Percentiles rank a stretch among this genome's conserved stretches.
These are phyloP conservation scores for Cladosporium sp. DNA, from an alignment of 2,329 filamentous ascomycete species.

Conservation along the genomic window DNA sequence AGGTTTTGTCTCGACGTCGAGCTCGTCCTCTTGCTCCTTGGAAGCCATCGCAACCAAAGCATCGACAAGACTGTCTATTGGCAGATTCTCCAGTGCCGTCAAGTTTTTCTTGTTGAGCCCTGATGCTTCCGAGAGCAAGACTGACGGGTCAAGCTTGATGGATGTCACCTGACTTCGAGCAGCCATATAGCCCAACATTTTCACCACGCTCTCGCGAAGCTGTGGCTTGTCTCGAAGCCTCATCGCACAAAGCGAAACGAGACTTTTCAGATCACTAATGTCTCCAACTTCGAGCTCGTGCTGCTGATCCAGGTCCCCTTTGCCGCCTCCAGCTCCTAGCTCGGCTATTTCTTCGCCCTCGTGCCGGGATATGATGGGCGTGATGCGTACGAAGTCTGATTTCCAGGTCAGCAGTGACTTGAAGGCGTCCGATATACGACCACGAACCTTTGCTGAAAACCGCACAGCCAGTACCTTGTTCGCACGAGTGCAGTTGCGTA, in stretches of 20 bases:
- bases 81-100: conserved; percentile 24
- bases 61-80: conserved; percentile 28
- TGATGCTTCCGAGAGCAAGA: background rate
- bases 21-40: conserved; percentile 16
- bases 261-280: conserved; percentile 43
- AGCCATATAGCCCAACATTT: conserved; percentile 31
- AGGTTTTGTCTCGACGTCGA: background rate
- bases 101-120: background rate
- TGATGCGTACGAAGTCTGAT: conserved; percentile 64
- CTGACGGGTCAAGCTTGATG: conserved; percentile 22
- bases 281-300: conserved; percentile 62
- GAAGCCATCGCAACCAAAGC: conserved; percentile 28
- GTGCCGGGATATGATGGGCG: conserved; percentile 67
- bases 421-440: background rate
- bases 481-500: conserved; percentile 79
- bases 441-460: conserved; percentile 38
- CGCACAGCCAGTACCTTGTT: conserved; percentile 63
- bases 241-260: conserved; percentile 49
- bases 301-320: conserved; percentile 66
- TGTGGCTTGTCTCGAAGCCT: conserved; percentile 34
- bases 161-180: conserved; percentile 17
- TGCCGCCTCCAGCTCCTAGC: conserved; percentile 72
- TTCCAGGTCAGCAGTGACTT: conserved; percentile 22
- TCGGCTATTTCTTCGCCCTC: conserved; percentile 65
- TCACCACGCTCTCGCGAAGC: conserved; percentile 32